These are phyloP conservation scores for Corylus americana DNA, from an alignment of 306 rosid species.

Conservation along the genomic window DNA sequence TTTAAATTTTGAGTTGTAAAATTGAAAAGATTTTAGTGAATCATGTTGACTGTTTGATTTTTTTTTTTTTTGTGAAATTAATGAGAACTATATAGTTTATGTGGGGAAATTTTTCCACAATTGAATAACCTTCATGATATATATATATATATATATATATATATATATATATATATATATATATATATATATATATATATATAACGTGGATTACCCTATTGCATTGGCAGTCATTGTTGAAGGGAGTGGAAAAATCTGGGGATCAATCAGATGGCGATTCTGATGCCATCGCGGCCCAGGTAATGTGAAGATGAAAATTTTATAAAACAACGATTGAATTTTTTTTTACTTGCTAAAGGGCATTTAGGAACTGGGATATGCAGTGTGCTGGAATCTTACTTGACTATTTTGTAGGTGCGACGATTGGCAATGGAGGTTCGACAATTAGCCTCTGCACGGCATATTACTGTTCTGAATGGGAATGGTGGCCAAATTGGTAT, in stretches of 20 bases:
- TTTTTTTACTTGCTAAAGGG: not conserved
- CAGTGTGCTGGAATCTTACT: constrained; percentile 3
- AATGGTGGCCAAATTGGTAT: constrained; percentile 57
- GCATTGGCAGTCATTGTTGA: constrained; percentile 55
- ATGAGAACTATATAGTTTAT: not conserved
- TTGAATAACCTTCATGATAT: not conserved
- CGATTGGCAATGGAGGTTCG: constrained; percentile 72
- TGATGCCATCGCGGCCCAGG: constrained; percentile 84
- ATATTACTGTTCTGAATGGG: constrained; percentile 71
- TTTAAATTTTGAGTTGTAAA: not conserved
- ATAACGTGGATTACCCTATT: not conserved
- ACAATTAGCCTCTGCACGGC: constrained; percentile 42
- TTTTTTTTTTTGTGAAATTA: not conserved
- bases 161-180: not conserved
- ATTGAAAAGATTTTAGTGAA: not conserved
- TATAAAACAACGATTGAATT: not conserved
- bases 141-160: not conserved
- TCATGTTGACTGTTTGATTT: not conserved
- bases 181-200: too few relatives aligned
- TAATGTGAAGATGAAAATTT: constrained; percentile 8
- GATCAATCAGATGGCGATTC: constrained; percentile 65
- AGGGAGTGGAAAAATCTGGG: constrained; percentile 65
- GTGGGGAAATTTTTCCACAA: not conserved
- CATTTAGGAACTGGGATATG: constrained; percentile 1
- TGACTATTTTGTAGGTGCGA: constrained; percentile 54